These are phyloP conservation scores for Saccharomyces pastorianus DNA, from an alignment of 1,139 yeast genomes.

Conservation along the genomic window DNA sequence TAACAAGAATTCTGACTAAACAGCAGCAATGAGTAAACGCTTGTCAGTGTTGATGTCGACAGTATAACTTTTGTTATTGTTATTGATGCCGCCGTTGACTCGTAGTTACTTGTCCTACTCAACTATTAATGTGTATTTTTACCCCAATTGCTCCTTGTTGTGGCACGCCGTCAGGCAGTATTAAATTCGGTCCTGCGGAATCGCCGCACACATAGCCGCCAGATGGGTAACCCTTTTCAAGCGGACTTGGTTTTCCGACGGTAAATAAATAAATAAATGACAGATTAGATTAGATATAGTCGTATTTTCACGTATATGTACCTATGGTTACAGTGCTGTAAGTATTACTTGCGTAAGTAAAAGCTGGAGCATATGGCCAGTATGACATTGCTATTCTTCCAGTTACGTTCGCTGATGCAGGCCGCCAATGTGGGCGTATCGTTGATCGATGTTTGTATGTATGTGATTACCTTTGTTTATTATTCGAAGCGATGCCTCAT, in stretches of 20 bases:
- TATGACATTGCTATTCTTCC: background rate
- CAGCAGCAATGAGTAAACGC: background rate
- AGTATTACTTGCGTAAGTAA: background rate
- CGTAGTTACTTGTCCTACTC: background rate
- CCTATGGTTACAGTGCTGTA: background rate
- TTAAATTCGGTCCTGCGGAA: background rate
- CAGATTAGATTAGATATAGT: background rate
- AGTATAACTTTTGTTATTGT: background rate
- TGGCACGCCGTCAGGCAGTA: background rate
- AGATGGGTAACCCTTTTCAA: background rate
- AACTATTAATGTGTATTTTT: background rate
- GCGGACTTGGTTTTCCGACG: background rate
- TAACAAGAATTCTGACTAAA: background rate
- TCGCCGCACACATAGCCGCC: constrained; percentile 1
- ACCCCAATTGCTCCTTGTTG: background rate
- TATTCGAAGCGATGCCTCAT: background rate
- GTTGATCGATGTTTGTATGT: constrained; percentile 4
- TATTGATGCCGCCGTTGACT: background rate
- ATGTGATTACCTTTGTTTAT: constrained; percentile 1
- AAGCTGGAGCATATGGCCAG: background rate
- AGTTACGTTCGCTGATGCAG: background rate
- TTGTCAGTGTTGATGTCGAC: background rate
- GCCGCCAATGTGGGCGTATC: constrained; percentile 1
- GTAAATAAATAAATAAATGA: background rate
- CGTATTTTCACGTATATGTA: background rate